Base-by-base conservation (phyloP, 495 filamentous ascomycete species). In the Jackrogersella minutella region DNA sequence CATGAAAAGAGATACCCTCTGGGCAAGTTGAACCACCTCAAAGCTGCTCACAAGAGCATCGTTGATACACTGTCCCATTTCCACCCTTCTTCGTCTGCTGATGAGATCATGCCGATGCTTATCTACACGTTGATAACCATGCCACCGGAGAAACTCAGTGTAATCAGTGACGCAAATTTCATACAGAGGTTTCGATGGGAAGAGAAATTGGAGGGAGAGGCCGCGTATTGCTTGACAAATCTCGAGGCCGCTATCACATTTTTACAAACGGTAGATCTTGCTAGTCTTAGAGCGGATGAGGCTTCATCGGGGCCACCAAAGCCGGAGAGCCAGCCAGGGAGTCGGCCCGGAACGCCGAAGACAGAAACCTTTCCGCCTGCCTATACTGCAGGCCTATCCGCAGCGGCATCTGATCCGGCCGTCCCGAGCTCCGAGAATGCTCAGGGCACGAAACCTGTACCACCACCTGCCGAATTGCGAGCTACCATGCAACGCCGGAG, bases 241-340 rank as follows among this genome's bases (percentile, higher is more conserved):
- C 88, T 98, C 9, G 95, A 99, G 78, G 95, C 95, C 5, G 89
- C 94, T 46, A 93, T 98, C 41, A 91, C 89, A 53, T 99, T 99
- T 72, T 81, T 99, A n/a, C 94, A 98, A 70, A 97, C 95, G 21
- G 94, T 99, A 24, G 95, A 99, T 73, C 85, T 99, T 7, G 91
- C 93, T 11, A 96, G 89, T 44, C 83, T 99, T 9, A 88, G 93
- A 55, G 90, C 90, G n/a, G 92, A 97, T 58, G 93, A 94, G 70
- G 72, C 82, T 11, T 80, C 79, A 17, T 80, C 81, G 0, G 90
- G 90, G 0, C 89, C 90, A 13, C 66, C 79, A 22, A 91, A 90
- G 69, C 69, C 81, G 7, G 74, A 76, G 13, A 83, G 79, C 59
- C 73, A 76, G 28, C 80, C 86, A 1, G n/a, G n/a, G 77, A 80